Percentiles rank a stretch among this genome's conserved stretches.
Conservation (phyloP, 805 yeast genomes). For the Naumovozyma baii region DNA sequence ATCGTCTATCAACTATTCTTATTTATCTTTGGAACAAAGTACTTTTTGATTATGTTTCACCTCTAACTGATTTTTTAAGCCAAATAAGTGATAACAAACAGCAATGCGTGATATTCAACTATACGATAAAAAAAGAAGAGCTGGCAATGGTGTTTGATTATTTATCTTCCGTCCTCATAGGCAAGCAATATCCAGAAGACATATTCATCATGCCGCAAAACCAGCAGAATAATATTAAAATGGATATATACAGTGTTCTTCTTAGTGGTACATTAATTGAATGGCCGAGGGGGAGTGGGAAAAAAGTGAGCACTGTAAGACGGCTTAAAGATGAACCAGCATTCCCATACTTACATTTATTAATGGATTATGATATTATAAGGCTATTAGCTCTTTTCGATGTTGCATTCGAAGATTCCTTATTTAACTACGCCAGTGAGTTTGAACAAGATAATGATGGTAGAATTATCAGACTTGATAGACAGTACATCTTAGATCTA, state of each 20-base stretch:
- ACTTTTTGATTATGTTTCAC: slow-evolving; percentile 61
- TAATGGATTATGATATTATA: slow-evolving; percentile 49
- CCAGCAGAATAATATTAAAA: slow-evolving; percentile 36
- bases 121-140: not conserved
- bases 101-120: slow-evolving; percentile 10
- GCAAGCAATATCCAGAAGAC: slow-evolving; percentile 74
- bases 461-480: slow-evolving; percentile 32
- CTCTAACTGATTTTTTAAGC: slow-evolving; percentile 50
- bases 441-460: slow-evolving; percentile 7
- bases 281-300: slow-evolving; percentile 36
- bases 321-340: slow-evolving; percentile 35
- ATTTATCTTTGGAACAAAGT: slow-evolving; percentile 64
- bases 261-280: slow-evolving; percentile 46
- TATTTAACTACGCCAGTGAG: slow-evolving; percentile 45
- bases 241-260: slow-evolving; percentile 43
- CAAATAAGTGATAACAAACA: slow-evolving; percentile 1
- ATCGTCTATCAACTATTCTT: slow-evolving; percentile 51
- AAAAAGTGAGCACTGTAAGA: slow-evolving; percentile 30
- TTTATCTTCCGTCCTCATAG: slow-evolving; percentile 59
- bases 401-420: slow-evolving; percentile 75
- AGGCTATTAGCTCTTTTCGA: slow-evolving; percentile 59
- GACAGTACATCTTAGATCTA: slow-evolving; percentile 74
- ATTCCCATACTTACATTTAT: slow-evolving; percentile 58
- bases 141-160: slow-evolving; percentile 41
- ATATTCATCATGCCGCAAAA: slow-evolving; percentile 31